These are phyloP conservation scores for Waltiozyma solani DNA, from an alignment of 1,139 yeast species.

Conservation along the genomic window DNA sequence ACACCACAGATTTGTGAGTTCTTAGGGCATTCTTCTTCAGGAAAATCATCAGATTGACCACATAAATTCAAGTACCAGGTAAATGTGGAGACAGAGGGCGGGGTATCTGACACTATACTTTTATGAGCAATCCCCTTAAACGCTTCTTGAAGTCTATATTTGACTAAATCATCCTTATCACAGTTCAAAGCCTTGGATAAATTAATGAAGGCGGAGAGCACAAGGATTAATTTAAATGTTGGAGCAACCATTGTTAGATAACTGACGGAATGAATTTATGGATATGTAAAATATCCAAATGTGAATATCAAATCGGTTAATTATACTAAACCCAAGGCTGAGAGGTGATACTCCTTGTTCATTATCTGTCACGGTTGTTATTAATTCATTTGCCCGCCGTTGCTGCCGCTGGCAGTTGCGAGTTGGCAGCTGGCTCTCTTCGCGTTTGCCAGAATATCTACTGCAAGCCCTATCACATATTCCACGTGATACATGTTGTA, in stretches of 20 bases:
- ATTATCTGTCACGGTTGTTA: too few relatives aligned
- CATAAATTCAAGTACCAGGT: conserved; percentile 71
- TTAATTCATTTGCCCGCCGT: too few relatives aligned
- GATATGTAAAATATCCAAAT: too few relatives aligned
- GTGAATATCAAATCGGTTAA: too few relatives aligned
- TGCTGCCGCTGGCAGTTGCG: neutral
- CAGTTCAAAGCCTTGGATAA: conserved; percentile 6
- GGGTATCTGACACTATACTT: conserved; percentile 42
- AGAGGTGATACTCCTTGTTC: too few relatives aligned
- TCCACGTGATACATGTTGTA: too few relatives aligned
- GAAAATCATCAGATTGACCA: conserved; percentile 28
- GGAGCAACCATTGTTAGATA: too few relatives aligned
- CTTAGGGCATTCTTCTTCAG: conserved; percentile 43
- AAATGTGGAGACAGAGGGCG: conserved; percentile 59
- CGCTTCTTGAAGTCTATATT: conserved; percentile 12
- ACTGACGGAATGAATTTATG: too few relatives aligned
- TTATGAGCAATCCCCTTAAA: conserved; percentile 16
- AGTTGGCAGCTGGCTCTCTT: too few relatives aligned
- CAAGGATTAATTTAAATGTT: neutral
- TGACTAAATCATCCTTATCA: conserved; percentile 9
- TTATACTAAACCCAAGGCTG: too few relatives aligned
- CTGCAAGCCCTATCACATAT: neutral
- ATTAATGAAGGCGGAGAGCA: neutral
- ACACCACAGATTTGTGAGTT: conserved; percentile 67
- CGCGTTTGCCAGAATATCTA: too few relatives aligned